Base-by-base conservation (phyloP, 345 rosid genomes). In the Salix purpurea region DNA sequence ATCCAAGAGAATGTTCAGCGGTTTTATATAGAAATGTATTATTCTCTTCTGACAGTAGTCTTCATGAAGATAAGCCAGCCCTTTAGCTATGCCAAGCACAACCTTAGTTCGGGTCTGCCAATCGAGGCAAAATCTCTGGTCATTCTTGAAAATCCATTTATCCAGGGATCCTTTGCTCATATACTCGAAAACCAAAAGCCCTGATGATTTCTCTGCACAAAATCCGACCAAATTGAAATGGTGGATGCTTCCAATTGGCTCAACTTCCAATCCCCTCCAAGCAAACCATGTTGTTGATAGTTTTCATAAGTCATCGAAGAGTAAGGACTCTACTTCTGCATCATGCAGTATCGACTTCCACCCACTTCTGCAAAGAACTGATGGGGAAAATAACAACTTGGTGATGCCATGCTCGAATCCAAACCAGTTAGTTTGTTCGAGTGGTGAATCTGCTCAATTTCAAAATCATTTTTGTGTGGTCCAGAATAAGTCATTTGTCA, bases 321-420 rank as follows among this genome's bases (percentile, higher is more conserved):
- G 77, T 26, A 79, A 80, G 75, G 91, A 87, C 70, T 82, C 85
- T 37, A 74, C 81, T 73, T 79, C 87, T 64, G 83, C 80, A 71
- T 80, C 83, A 62, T 79, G 80, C 58, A 88, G 87, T 75, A 87
- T 89, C 70, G 91, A 91, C 74, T 92, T 96, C 83, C 99, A 96
- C 79, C 98, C 99, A 6, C 96, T 93, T 67, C 83, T 96, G 82
- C 92, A 89, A 81, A 90, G 90, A 86, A 78, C 81, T 6, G 89
- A 90, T 71, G 85, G 78, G 76, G 86, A 71, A 56, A 87, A 81
- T 26, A 73, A 50, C 62, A 82, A 81, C 74, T 76, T 37, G 30
- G 77, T 67, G 23, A 67, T 69, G 70, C 68, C 72, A 74, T 36
- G 82, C 76, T 80, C 84, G 48, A 85, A 73, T 77, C 78, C 65